These are phyloP conservation scores for Aureobasidium sp. DNA, from an alignment of 2,329 filamentous ascomycete genomes.

Conservation along the genomic window DNA sequence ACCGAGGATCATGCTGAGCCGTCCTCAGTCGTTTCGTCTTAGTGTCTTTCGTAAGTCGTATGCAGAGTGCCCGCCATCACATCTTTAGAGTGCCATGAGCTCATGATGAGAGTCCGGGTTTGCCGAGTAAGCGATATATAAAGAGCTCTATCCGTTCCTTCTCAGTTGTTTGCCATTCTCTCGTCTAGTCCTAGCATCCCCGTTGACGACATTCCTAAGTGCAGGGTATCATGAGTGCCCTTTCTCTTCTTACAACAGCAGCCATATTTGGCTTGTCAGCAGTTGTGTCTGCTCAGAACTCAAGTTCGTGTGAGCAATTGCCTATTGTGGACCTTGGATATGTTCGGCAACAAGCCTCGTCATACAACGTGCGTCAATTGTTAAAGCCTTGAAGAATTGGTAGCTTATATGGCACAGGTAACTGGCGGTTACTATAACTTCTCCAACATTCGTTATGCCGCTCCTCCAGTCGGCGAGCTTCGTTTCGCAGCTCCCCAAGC, in stretches of 20 bases:
- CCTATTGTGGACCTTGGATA: constrained; percentile 49
- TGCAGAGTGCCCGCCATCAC: background rate
- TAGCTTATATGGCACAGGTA: background rate
- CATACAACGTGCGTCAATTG: constrained; percentile 35
- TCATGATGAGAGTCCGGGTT: background rate
- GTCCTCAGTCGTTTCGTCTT: background rate
- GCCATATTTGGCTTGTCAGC: background rate
- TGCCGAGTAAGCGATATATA: background rate
- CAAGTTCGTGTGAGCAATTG: constrained; percentile 19
- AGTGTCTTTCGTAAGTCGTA: background rate
- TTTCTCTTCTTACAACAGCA: background rate
- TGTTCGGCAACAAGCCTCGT: constrained; percentile 42
- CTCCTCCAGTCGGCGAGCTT: constrained; percentile 44
- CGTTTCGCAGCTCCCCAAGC: constrained; percentile 43
- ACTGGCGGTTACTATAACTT: constrained; percentile 32
- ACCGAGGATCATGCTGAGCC: background rate
- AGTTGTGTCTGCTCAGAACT: constrained; percentile 8
- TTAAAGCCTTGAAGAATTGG: background rate
- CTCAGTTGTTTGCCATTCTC: background rate
- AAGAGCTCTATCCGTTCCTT: background rate
- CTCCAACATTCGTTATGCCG: constrained; percentile 51
- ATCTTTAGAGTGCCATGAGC: background rate
- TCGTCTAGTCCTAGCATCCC: background rate
- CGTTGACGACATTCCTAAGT: background rate
- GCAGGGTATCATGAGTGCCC: background rate